Base-by-base conservation (phyloP, 441 rosid genomes). In the Corymbia citriodora region DNA sequence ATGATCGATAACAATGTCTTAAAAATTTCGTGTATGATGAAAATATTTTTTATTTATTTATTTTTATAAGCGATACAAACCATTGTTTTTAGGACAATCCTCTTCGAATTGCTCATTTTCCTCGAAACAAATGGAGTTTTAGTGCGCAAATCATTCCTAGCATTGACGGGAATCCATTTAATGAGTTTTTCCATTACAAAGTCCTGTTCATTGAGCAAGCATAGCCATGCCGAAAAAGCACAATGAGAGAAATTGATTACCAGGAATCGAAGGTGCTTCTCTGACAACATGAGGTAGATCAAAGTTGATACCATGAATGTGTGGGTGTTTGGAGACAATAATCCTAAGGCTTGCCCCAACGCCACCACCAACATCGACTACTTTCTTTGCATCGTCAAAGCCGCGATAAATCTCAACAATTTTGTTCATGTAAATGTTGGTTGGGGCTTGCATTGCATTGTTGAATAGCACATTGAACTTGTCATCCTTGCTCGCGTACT, bases 301-400 rank as follows among this genome's bases (percentile, higher is more conserved):
- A 63, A 90, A 91, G 79, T 91, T 91, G 36, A 91, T 90, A 10
- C 91, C 92, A 10, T n/a, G 86, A 49, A 91, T 90, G 53, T 70
- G 59, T 27, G 91, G 91, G 52, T 90, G 55, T 16, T 55, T 72
- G 23, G 91, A 82, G 31, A 88, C 31, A n/a, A 90, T 88, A 36
- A 36, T 55, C 15, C 29, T 52, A 23, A 91, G 87, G 25, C 33
- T 29, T 17, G 70, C 72, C 45, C 91, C 90, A 19, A 61, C 72
- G 6, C 91, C 91, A 70, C 91, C 88, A 4, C 89, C 91, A 13
- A 90, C 89, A 55, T 90, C 92, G 2, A 91, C 33, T 87, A 89
- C 9, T 10, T 16, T 82, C 33, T 7, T 79, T 14, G 81, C 87
- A 2, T 61, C 13, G 27, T 89, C 55, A 25, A 89, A 89, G 18